Percentiles rank a stretch among this genome's conserved stretches.
These are phyloP conservation scores for Botrytis fragariae DNA, from an alignment of 2,329 filamentous ascomycete species.

Conservation along the genomic window DNA sequence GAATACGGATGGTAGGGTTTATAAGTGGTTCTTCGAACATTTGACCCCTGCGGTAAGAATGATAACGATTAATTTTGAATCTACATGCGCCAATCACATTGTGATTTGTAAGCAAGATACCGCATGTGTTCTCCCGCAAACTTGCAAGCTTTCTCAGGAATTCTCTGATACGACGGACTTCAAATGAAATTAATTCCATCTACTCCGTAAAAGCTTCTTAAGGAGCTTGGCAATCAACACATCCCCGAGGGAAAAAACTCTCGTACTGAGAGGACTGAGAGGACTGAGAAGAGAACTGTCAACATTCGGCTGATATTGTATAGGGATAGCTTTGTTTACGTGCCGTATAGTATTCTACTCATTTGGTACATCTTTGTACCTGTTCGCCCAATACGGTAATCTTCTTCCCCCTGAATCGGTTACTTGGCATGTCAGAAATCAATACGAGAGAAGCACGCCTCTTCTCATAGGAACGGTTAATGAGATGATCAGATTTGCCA, in stretches of 20 bases:
- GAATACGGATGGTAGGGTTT: slow-evolving; percentile 10
- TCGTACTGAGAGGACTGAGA: not conserved
- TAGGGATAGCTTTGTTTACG: not conserved
- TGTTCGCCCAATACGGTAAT: not conserved
- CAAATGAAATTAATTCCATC: not conserved
- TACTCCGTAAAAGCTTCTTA: not conserved
- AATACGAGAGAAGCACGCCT: slow-evolving; percentile 17
- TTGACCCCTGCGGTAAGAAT: slow-evolving; percentile 7
- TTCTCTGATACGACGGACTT: not conserved
- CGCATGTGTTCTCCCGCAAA: not conserved
- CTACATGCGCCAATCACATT: not conserved
- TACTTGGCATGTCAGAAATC: slow-evolving; percentile 10
- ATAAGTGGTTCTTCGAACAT: not conserved
- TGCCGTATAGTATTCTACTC: not conserved
- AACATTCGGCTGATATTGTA: not conserved
- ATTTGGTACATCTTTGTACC: not conserved
- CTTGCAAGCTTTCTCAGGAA: not conserved
- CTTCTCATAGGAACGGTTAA: not conserved
- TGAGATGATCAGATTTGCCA: not conserved
- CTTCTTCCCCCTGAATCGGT: not conserved
- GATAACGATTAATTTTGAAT: not conserved
- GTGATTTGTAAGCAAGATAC: not conserved
- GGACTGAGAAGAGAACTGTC: not conserved
- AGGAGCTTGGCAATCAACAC: not conserved
- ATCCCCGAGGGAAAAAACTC: not conserved